Evolutionary conservation across 2,329 filamentous ascomycete species (phyloP), one percentile per base, ranked within the genome.

Genomic region (Ustilaginoidea virens): DNA sequence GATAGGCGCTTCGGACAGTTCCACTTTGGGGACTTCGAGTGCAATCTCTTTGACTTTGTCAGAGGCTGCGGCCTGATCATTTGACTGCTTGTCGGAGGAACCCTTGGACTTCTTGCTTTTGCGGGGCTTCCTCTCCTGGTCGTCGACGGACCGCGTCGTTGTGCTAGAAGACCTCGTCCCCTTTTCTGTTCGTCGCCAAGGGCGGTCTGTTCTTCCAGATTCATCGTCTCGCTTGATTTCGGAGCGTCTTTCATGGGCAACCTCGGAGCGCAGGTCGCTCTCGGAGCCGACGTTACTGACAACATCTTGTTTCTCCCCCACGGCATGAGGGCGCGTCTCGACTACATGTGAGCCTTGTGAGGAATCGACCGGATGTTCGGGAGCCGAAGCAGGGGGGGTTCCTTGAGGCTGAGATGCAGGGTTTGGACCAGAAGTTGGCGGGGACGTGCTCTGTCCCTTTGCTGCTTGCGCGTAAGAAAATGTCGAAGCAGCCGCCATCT

Each of bases 391-490:
- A 28, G 40, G 35, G 16, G 48, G 35, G 18, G 43, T 23, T 18
- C 42, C 44, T 37, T 47, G 45, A 24, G 39, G 29, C 23, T 43
- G 41, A 28, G 38, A 33, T 25, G 34, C 34, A 18, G 38, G 34
- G 24, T 42, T 43, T 30, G 43, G 23, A n/a, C 40, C 30, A 24
- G 43, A 33, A 39, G 39, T 47, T 33, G 48, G 47, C 17, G 46
- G 50, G 37, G 44, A 44, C 31, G 49, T 36, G 38, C 69, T 59
- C 44, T 78, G 69, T 47, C 86, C 83, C 55, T 90, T 90, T 35
- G 87, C 87, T 48, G 87, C 87, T 66, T 93, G 85, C 45, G 87
- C 87, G 56, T 96, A 96, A 35, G 87, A 94, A 52, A 94, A 93
- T 19, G 71, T 63, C 36, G 71, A 63, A 37, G 69, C 44, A 33